A percentile compares a stretch with the other conserved stretches of the same genome.
Conservation (phyloP, 805 yeast genomes). For the Torulaspora gathmanii region DNA sequence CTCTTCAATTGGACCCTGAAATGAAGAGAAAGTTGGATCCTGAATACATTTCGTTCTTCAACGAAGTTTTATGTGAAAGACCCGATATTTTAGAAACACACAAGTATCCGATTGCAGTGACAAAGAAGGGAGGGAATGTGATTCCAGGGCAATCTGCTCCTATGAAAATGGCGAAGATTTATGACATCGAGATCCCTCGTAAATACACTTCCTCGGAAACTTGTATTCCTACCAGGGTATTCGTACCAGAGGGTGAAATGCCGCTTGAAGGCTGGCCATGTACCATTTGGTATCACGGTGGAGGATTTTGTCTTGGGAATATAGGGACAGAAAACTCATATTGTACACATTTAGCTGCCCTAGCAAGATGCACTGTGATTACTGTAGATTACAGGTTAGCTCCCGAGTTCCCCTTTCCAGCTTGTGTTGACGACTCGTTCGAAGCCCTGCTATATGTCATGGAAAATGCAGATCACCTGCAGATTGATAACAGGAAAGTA, state of each 20-base stretch:
- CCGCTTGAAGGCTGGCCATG: slow-evolving; percentile 40
- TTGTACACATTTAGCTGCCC: slow-evolving; percentile 40
- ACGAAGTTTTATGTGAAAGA: slow-evolving; percentile 27
- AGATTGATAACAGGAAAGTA: slow-evolving; percentile 34
- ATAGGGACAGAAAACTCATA: slow-evolving; percentile 41
- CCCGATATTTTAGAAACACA: slow-evolving; percentile 37
- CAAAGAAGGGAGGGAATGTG: slow-evolving; percentile 38
- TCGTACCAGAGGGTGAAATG: slow-evolving; percentile 36
- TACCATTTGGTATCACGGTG: slow-evolving; percentile 42
- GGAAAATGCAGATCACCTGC: slow-evolving; percentile 23
- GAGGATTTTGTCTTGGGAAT: slow-evolving; percentile 44
- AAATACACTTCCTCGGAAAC: slow-evolving; percentile 24
- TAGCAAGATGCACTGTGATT: slow-evolving; percentile 39
- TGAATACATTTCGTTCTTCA: slow-evolving; percentile 38
- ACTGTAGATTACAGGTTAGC: slow-evolving; percentile 49
- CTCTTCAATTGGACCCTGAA: slow-evolving; percentile 34
- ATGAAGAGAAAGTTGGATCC: slow-evolving; percentile 36
- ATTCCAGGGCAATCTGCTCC: slow-evolving; percentile 41
- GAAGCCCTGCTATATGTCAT: slow-evolving; percentile 36
- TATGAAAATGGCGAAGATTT: slow-evolving; percentile 27
- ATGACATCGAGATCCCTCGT: slow-evolving; percentile 36
- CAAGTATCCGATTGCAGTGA: slow-evolving; percentile 32
- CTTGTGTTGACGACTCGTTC: slow-evolving; percentile 44
- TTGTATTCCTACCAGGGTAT: slow-evolving; percentile 33
- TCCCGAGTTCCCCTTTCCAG: slow-evolving; percentile 48